phyloP scores from a whole-genome alignment of 176 grass and related monocot genomes.

The Oryza officinalis region DNA sequence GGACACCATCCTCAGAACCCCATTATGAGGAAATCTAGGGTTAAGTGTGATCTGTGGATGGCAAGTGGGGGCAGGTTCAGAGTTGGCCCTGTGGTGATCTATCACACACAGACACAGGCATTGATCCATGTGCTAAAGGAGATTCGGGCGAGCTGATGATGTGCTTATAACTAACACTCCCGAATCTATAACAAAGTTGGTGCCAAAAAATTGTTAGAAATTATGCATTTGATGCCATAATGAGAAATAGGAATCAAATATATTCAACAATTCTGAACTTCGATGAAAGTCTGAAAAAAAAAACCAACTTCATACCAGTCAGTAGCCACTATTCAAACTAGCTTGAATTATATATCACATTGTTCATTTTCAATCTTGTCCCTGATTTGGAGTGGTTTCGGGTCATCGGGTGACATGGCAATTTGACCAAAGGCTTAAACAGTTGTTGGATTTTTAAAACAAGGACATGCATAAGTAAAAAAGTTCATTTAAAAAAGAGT shows the following conservation, averaged over 20 bases:
- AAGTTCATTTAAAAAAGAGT: no score
- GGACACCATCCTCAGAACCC: slow-evolving; percentile 37
- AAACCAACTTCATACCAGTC: not conserved
- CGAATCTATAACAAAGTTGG: slow-evolving; percentile 25
- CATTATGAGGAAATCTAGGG: slow-evolving; percentile 21
- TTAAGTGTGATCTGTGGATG: slow-evolving; percentile 41
- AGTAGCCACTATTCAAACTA: no score
- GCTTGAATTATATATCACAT: no score
- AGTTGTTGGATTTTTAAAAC: no score
- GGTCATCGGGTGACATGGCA: no score
- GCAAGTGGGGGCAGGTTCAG: slow-evolving; percentile 34
- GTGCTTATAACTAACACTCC: slow-evolving; percentile 21
- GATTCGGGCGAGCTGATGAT: slow-evolving; percentile 12
- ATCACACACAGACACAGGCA: slow-evolving; percentile 1
- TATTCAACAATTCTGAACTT: not conserved
- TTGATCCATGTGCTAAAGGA: slow-evolving; percentile 40
- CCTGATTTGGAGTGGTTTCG: no score
- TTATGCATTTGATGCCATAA: not conserved
- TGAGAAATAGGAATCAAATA: not conserved
- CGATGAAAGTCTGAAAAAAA: not conserved
- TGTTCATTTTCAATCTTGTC: no score
- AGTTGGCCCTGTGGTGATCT: slow-evolving; percentile 15
- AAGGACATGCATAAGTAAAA: no score
- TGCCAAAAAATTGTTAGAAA: not conserved
- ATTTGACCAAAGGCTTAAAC: no score